Evolutionary conservation across 495 filamentous ascomycete genomes (phyloP).

Genomic region (Echria macrotheca): DNA sequence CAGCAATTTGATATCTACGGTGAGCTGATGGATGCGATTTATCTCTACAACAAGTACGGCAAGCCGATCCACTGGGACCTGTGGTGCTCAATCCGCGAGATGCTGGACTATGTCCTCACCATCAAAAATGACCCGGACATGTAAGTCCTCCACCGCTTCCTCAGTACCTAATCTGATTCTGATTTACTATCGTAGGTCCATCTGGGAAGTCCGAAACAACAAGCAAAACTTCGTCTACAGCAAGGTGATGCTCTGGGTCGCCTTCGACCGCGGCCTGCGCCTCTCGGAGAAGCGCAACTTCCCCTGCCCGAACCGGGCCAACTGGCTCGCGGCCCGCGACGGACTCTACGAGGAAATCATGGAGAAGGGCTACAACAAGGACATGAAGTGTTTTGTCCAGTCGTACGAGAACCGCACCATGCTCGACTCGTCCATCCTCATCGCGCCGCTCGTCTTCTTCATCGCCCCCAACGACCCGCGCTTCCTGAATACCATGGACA

Average conservation of each 20-base stretch:
- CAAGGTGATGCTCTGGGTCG: constrained; percentile 73
- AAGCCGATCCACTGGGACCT: constrained; percentile 70
- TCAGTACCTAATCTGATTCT: not conserved
- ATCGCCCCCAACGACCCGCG: constrained; percentile 67
- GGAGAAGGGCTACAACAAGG: constrained; percentile 59
- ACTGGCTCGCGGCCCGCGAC: constrained; percentile 59
- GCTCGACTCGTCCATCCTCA: constrained; percentile 64
- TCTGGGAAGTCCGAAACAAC: constrained; percentile 70
- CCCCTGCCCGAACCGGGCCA: constrained; percentile 59
- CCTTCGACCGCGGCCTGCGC: constrained; percentile 64
- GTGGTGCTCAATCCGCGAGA: constrained; percentile 38
- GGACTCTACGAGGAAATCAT: constrained; percentile 67
- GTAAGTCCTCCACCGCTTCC: constrained; percentile 15
- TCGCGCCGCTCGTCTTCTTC: constrained; percentile 71
- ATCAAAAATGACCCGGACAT: constrained; percentile 58
- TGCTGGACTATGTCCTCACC: constrained; percentile 47
- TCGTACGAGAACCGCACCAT: constrained; percentile 64
- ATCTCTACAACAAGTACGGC: constrained; percentile 72
- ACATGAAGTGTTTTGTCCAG: constrained; percentile 62
- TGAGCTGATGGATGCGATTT: constrained; percentile 69
- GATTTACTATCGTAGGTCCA: constrained; percentile 34
- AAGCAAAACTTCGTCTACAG: constrained; percentile 70
- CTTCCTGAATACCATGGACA: constrained; percentile 63
- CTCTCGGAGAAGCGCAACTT: constrained; percentile 64
- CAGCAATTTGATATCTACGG: constrained; percentile 73